Evolutionary conservation across 176 grass and related monocot genomes (phyloP).

Genomic region (Carex littledalei): DNA sequence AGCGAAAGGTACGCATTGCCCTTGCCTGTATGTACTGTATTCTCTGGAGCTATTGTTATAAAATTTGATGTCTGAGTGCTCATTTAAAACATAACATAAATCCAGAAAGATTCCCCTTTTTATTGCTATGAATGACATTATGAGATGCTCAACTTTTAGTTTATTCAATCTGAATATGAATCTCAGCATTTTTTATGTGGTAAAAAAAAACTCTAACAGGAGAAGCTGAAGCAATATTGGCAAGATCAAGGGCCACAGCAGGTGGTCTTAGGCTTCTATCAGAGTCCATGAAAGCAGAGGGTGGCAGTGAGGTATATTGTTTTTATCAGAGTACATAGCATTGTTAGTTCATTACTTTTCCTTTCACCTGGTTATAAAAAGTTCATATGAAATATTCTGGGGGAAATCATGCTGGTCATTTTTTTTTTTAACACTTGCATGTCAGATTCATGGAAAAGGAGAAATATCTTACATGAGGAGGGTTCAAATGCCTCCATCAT

Average conservation of each 20-base stretch:
- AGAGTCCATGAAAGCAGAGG: conserved; percentile 55
- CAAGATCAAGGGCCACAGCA: conserved; percentile 72
- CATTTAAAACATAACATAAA: not conserved
- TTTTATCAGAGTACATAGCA: not conserved
- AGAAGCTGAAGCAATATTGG: conserved; percentile 81
- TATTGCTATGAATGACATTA: not conserved
- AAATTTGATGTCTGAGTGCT: not conserved
- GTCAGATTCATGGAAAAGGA: not conserved
- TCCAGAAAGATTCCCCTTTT: not conserved
- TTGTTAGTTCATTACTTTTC: not conserved
- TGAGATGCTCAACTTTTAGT: not conserved
- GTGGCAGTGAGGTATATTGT: conserved; percentile 64
- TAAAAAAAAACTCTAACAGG: conserved; percentile 36
- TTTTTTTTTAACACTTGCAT: not conserved
- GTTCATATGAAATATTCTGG: not conserved
- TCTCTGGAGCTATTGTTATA: not conserved
- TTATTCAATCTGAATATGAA: not conserved
- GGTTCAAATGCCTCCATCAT: too few species aligned
- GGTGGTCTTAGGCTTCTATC: conserved; percentile 67
- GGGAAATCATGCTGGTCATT: not conserved
- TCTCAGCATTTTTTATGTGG: not conserved
- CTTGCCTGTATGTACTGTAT: not conserved
- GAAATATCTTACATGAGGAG: too few species aligned
- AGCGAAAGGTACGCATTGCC: conserved; percentile 63
- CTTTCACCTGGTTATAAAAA: not conserved